Evolutionary conservation across 2,329 filamentous ascomycete genomes (phyloP), one percentile per base, ranked within the genome.

Genomic region (Colletotrichum tamarilloi): DNA sequence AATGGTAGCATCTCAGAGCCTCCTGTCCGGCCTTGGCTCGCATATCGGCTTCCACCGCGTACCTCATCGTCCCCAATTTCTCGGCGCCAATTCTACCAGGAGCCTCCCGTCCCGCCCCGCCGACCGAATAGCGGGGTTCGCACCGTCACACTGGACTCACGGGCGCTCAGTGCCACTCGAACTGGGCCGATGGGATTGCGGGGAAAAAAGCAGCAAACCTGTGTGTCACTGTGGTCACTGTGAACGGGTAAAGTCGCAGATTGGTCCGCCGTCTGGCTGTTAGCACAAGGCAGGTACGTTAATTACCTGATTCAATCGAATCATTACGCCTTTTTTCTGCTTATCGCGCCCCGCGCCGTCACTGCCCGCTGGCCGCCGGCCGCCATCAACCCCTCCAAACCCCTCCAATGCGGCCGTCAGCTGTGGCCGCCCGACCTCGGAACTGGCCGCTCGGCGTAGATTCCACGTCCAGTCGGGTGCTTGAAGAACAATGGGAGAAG

Each of bases 391-490:
- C 19, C 55, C 26, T 24, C 16, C 38, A 42, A 38, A 24, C 19
- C n/a, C 26, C 30, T 42, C 60, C n/a, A n/a, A 56, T 64, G 55
- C 67, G 67, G 67, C 67, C 67, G 60, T 56, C 67, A 60, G 49
- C 42, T 70, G 32, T 70, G 60, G 60, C 67, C 60, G 70, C 71
- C 76, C 77, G 76, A 77, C 77, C 76, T 77, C 81, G 80, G 81
- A 81, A 77, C 55, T 80, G 77, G 78, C 80, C 80, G 80, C 77
- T 75, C 75, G 66, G 71, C 76, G 75, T 74, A 74, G 26, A 42
- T 19, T 42, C 38, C 38, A 42, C 32, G 38, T 42, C 16, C 16
- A 42, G 38, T 42, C 38, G 38, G 38, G 38, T n/a, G 28, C 52
- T 32, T 12, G n/a, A 63, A n/a, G 46, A 35, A 30, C 60, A 28